phyloP scores from a whole-genome alignment of 352 stramenopile species.

The Phytophthora pinifolia region DNA sequence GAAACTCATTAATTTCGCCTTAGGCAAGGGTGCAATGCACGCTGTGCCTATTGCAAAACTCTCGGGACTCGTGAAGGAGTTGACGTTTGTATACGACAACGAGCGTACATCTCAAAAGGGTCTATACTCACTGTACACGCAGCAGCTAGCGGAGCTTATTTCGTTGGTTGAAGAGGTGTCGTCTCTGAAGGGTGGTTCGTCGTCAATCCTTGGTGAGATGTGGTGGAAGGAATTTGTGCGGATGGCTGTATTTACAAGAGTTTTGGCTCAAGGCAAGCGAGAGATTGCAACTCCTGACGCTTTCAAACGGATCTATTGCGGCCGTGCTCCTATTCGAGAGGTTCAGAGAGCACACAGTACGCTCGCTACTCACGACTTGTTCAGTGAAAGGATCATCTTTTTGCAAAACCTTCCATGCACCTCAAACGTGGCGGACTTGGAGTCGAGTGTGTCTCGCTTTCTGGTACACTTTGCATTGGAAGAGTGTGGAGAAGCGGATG shows the following conservation, averaged over 20 bases:
- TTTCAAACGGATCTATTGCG: slow-evolving; percentile 55
- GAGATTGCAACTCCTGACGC: slow-evolving; percentile 36
- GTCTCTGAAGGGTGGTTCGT: slow-evolving; percentile 48
- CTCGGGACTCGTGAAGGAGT: slow-evolving; percentile 47
- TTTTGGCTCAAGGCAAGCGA: slow-evolving; percentile 41
- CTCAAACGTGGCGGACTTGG: slow-evolving; percentile 39
- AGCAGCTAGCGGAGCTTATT: slow-evolving; percentile 66
- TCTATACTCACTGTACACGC: slow-evolving; percentile 63
- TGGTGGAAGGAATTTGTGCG: slow-evolving; percentile 68
- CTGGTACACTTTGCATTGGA: slow-evolving; percentile 67
- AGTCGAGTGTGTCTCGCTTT: slow-evolving; percentile 49
- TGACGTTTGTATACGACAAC: slow-evolving; percentile 64
- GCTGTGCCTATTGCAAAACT: slow-evolving; percentile 64
- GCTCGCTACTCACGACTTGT: slow-evolving; percentile 39
- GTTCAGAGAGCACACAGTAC: slow-evolving; percentile 40
- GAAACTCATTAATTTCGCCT: slow-evolving; percentile 71
- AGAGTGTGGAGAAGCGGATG: slow-evolving; percentile 75
- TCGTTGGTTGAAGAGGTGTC: slow-evolving; percentile 65
- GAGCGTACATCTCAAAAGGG: slow-evolving; percentile 63
- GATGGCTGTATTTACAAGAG: slow-evolving; percentile 62
- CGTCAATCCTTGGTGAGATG: slow-evolving; percentile 35
- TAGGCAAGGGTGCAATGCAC: slow-evolving; percentile 49
- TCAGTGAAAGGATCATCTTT: slow-evolving; percentile 53
- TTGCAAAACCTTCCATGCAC: slow-evolving; percentile 74
- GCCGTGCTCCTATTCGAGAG: slow-evolving; percentile 59